phyloP scores from a whole-genome alignment of 192 early-diverging fungal species.

The Podila epigama region DNA sequence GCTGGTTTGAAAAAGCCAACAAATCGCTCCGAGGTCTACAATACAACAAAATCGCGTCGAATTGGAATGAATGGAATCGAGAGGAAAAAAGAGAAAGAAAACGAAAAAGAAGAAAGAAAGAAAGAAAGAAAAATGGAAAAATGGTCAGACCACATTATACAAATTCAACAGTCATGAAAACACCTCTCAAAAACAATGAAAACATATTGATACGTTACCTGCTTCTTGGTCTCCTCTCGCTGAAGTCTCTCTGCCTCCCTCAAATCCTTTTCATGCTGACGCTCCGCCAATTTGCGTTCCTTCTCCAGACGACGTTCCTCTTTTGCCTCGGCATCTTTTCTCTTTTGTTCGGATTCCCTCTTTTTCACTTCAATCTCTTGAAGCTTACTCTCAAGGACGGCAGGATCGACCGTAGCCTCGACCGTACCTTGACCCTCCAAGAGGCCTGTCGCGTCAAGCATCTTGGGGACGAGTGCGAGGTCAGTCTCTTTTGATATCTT shows the following conservation, averaged over 20 bases:
- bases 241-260: constrained; percentile 49
- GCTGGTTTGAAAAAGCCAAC: constrained; percentile 45
- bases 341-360: constrained; percentile 46
- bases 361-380: constrained; percentile 44
- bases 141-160: not conserved
- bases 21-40: constrained; percentile 48
- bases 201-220: constrained; percentile 50
- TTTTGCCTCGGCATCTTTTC: constrained; percentile 48
- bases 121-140: not conserved
- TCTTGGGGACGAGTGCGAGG: not conserved
- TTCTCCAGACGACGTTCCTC: constrained; percentile 51
- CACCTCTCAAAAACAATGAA: constrained; percentile 1
- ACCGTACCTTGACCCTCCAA: constrained; percentile 19
- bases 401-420: constrained; percentile 29
- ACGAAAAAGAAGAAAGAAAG: not conserved
- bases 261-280: constrained; percentile 33
- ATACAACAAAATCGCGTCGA: constrained; percentile 6
- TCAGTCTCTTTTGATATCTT: not conserved
- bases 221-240: constrained; percentile 52
- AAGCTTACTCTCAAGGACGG: constrained; percentile 19
- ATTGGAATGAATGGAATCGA: not conserved
- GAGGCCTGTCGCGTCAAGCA: not conserved
- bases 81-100: not conserved
- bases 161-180: not conserved
- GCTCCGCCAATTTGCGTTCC: constrained; percentile 44